Base-by-base conservation (phyloP, 106 monocot species). In the Acorus calamus region DNA sequence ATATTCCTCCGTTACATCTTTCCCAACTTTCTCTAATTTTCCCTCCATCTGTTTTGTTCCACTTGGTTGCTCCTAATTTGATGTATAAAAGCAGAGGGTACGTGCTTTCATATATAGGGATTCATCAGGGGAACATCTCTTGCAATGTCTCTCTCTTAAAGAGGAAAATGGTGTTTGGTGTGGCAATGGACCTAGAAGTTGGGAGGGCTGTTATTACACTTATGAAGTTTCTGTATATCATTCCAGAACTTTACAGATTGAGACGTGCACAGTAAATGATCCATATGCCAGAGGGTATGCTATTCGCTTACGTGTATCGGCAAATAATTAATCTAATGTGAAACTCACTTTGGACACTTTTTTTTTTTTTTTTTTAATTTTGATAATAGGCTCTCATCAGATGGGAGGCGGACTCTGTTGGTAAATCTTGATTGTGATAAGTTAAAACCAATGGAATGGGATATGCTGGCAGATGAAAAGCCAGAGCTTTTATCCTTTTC, bases 261-360 rank as follows among this genome's bases (percentile, higher is more conserved):
- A 92, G 64, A 82, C 66, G 10, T 80, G 77, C 75, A 76, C 13
- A 51, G 79, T 77, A 54, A 82, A 73, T 73, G 92, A 92, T 92
- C 92, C 92, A 14, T 92, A 88, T 78, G 84, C 92, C 65, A 87
- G 82, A 85, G 84, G 87, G 92, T 92, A 76, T 42, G 78, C 47
- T 42, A 4, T 43, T 66, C 42, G 57, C 56, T 44, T 28, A 28
- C 28, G 1, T 28, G 28, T 28, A 28, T 28, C 1, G 28, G 28
- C 28, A 28, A 28, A 28, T 28, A 28, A 28, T 28, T 28, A 28
- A 28, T 28, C 28, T 28, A 28, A 28, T 28, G 28, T 1, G 28
- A 28, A 28, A 28, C 28, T 28, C 28, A 28, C 28, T 28, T 28
- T 28, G 28, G 1, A 1, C 28, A 28, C 28, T n/a, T n/a, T n/a